phyloP scores from a whole-genome alignment of 2,329 filamentous ascomycete species.

The Penicillium sp. region DNA sequence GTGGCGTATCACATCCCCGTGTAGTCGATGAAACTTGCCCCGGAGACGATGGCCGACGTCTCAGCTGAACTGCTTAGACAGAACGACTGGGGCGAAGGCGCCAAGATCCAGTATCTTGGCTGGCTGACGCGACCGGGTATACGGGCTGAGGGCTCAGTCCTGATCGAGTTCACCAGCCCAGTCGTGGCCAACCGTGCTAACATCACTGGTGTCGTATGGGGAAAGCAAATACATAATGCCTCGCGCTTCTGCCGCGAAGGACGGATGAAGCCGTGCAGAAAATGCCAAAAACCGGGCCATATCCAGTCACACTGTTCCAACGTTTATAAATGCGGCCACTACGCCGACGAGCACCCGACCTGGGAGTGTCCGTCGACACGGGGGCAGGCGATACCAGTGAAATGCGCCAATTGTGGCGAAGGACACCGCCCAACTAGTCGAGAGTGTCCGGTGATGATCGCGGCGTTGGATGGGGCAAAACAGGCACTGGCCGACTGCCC shows the following conservation, averaged over 20 bases:
- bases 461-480: too few relatives aligned
- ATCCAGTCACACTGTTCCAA: background rate
- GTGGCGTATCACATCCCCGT: slow-evolving; percentile 4
- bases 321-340: background rate
- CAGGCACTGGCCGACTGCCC: too few relatives aligned
- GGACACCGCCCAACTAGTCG: too few relatives aligned
- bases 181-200: slow-evolving; percentile 3
- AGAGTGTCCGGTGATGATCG: too few relatives aligned
- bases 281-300: background rate
- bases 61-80: slow-evolving; percentile 2
- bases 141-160: background rate
- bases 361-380: background rate
- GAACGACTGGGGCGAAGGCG: slow-evolving; percentile 5
- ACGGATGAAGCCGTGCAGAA: background rate
- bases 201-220: slow-evolving; percentile 1
- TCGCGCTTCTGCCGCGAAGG: background rate
- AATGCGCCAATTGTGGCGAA: too few relatives aligned
- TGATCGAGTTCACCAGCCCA: slow-evolving; percentile 6
- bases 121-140: background rate
- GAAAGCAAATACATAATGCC: slow-evolving; percentile 1
- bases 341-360: background rate
- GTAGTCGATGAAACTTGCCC: slow-evolving; percentile 2
- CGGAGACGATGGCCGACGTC: slow-evolving; percentile 8
- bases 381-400: too few relatives aligned
- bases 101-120: slow-evolving; percentile 2